phyloP scores from a whole-genome alignment of 2,329 filamentous ascomycete genomes.

The Diplodia intermedia region DNA sequence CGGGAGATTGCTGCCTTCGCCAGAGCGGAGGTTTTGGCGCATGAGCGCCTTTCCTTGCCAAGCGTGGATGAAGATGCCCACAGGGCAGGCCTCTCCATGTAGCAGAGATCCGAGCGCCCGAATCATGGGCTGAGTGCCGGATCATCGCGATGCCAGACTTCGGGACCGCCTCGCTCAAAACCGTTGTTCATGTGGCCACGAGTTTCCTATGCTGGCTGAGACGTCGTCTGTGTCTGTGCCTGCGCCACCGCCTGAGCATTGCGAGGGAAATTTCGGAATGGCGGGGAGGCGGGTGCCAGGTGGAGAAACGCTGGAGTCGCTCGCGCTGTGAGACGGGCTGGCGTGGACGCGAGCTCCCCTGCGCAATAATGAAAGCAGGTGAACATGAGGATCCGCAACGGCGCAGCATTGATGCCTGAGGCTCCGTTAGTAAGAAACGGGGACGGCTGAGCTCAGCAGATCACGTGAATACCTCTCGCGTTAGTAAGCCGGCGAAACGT shows the following conservation, averaged over 20 bases:
- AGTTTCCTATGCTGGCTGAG: neutral
- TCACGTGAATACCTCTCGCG: neutral
- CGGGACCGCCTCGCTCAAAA: neutral
- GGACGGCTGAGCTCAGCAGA: slow-evolving; percentile 2
- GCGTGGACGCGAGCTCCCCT: slow-evolving; percentile 15
- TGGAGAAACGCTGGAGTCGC: slow-evolving; percentile 11
- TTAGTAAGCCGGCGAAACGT: slow-evolving; percentile 17
- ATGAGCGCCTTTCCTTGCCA: slow-evolving; percentile 21
- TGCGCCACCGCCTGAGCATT: neutral
- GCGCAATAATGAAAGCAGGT: slow-evolving; percentile 5
- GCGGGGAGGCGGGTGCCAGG: slow-evolving; percentile 10
- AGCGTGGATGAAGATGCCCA: slow-evolving; percentile 26
- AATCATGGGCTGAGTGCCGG: slow-evolving; percentile 7
- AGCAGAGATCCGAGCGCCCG: neutral
- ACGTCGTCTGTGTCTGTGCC: neutral
- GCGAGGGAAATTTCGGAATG: neutral
- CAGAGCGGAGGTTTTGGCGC: slow-evolving; percentile 17
- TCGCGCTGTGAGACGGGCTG: slow-evolving; percentile 6
- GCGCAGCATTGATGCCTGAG: slow-evolving; percentile 19
- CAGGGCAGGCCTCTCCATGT: neutral
- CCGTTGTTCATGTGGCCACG: slow-evolving; percentile 13
- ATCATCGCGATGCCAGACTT: neutral
- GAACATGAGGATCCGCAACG: slow-evolving; percentile 19
- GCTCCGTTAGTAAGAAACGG: neutral
- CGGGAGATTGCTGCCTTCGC: slow-evolving; percentile 26